These are phyloP conservation scores for Geranomyces michiganensis DNA, from an alignment of 192 early-diverging fungal genomes.

Conservation along the genomic window DNA sequence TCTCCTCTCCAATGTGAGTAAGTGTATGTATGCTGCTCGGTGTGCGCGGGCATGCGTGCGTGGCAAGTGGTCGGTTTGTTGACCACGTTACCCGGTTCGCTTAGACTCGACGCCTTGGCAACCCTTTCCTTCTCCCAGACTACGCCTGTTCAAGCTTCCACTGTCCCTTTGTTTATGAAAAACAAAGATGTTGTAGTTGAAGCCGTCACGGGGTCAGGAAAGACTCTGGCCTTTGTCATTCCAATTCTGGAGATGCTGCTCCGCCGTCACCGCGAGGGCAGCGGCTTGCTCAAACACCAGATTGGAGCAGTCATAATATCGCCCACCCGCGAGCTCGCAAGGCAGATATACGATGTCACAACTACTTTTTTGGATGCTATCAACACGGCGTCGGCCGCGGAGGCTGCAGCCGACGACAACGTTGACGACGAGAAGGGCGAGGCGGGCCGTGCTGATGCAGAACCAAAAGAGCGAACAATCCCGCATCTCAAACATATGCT, in stretches of 20 bases:
- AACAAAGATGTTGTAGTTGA: constrained; percentile 97
- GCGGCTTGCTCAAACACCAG: constrained; percentile 67
- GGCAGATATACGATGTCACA: constrained; percentile 81
- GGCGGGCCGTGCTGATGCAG: background rate
- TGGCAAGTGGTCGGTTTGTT: background rate
- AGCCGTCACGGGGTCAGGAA: constrained; percentile 96
- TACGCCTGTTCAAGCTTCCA: constrained; percentile 92
- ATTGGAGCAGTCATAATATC: constrained; percentile 88
- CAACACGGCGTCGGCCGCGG: constrained; percentile 9
- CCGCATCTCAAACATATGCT: constrained; percentile 53
- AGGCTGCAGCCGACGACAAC: background rate
- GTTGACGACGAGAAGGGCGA: constrained; percentile 34
- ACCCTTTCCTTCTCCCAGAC: constrained; percentile 79
- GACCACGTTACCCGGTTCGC: too few relatives aligned
- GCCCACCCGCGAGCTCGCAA: constrained; percentile 88
- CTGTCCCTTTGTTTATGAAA: constrained; percentile 89
- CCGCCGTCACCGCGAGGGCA: constrained; percentile 51
- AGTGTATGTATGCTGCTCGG: too few relatives aligned
- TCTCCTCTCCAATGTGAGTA: constrained; percentile 56
- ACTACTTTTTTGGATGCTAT: constrained; percentile 55
- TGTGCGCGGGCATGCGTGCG: too few relatives aligned
- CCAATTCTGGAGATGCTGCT: constrained; percentile 89
- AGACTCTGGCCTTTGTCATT: constrained; percentile 90
- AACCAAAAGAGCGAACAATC: constrained; percentile 18
- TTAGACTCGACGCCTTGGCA: constrained; percentile 38